phyloP scores from a whole-genome alignment of 176 grass and related monocot species.

The Oryza meyeriana region DNA sequence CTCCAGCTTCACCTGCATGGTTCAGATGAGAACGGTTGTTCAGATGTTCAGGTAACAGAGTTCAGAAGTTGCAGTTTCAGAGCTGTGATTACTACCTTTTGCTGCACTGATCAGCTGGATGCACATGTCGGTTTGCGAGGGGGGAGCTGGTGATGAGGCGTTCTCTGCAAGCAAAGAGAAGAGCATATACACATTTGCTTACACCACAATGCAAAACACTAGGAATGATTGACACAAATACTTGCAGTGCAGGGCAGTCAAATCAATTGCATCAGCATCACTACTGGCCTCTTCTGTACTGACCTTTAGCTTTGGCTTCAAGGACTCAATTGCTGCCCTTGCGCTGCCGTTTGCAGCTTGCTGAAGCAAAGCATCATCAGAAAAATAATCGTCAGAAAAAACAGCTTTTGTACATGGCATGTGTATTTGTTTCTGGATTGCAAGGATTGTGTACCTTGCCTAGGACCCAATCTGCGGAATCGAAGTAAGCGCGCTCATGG shows the following conservation, averaged over 20 bases:
- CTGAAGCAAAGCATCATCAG: constrained; percentile 52
- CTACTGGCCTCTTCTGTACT: background rate
- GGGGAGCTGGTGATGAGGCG: constrained; percentile 79
- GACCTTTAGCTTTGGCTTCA: constrained; percentile 99
- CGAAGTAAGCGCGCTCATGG: constrained; percentile 84
- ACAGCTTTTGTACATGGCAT: background rate
- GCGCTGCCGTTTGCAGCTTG: constrained; percentile 66
- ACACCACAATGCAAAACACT: background rate
- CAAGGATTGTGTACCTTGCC: constrained; percentile 69
- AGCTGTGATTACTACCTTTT: constrained; percentile 16
- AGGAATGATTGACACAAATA: background rate
- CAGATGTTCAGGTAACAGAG: background rate
- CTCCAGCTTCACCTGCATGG: background rate
- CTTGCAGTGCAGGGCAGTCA: constrained; percentile 10
- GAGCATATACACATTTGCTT: background rate
- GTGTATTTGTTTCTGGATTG: background rate
- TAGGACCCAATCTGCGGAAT: constrained; percentile 93
- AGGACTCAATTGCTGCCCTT: constrained; percentile 55
- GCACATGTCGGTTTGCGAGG: constrained; percentile 82
- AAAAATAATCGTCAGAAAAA: background rate
- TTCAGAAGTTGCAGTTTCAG: background rate
- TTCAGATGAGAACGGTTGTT: background rate
- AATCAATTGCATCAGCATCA: background rate
- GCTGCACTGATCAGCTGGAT: constrained; percentile 28
- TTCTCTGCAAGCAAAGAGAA: constrained; percentile 55